Conservation (phyloP, 2,329 filamentous ascomycete genomes). For the Ophiostoma sp. region DNA sequence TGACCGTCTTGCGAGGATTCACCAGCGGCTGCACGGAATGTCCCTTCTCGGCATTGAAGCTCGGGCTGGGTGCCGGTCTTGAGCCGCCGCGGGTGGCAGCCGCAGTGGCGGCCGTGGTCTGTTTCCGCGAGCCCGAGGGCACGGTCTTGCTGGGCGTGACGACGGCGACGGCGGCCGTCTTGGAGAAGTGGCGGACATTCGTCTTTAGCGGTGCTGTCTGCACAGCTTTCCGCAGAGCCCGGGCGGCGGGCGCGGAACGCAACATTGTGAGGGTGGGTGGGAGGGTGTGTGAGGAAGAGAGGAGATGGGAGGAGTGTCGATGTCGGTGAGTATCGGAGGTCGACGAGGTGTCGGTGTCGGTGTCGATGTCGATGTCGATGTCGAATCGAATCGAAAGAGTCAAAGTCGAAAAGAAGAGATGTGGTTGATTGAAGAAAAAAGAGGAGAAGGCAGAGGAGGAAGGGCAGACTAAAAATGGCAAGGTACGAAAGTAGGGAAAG, state of each 20-base stretch:
- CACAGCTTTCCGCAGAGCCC: slow-evolving; percentile 50
- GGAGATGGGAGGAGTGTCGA: not conserved
- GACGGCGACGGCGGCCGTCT: slow-evolving; percentile 41
- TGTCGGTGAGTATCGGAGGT: not conserved
- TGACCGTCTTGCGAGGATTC: not conserved
- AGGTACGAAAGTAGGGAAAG: not conserved
- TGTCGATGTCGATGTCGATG: not conserved
- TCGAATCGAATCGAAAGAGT: not conserved
- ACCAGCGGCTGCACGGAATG: slow-evolving; percentile 61
- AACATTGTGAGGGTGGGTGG: slow-evolving; percentile 43
- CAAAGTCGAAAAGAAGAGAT: not conserved
- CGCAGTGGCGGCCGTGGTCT: slow-evolving; percentile 48
- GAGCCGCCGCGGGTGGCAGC: slow-evolving; percentile 42
- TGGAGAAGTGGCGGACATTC: slow-evolving; percentile 43
- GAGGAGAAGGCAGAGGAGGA: not conserved
- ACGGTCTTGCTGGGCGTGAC: slow-evolving; percentile 44
- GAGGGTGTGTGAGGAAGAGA: not conserved
- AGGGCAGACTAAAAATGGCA: not conserved
- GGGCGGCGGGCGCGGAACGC: slow-evolving; percentile 46
- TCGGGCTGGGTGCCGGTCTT: slow-evolving; percentile 63
- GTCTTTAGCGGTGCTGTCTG: no score
- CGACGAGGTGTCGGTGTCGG: not conserved
- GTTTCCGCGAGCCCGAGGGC: slow-evolving; percentile 46
- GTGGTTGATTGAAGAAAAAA: not conserved
- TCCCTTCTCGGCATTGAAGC: slow-evolving; percentile 57